Base-by-base conservation (phyloP, 2,329 filamentous ascomycete genomes). In the Pleomassaria siparia region DNA sequence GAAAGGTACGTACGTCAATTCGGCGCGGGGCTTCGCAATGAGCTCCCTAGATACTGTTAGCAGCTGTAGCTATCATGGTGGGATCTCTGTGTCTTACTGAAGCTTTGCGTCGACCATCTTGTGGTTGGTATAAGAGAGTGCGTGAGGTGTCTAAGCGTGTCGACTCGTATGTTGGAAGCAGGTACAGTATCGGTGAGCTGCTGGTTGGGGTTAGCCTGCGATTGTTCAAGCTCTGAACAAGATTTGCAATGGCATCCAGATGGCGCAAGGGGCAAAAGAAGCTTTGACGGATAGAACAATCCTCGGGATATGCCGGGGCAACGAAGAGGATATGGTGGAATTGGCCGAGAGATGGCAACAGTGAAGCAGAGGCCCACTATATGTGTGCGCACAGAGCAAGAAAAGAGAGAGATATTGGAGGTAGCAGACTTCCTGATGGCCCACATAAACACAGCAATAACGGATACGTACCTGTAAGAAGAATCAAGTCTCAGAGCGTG, bases 1-100 rank as follows among this genome's bases (percentile, higher is more conserved):
- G 20, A 53, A 46, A 48, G 51, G 47, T 49, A 81, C 87, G 62
- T 84, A 95, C 90, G 91, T 96, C 75, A 96, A 87, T 71, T 96
- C 91, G 66, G 81, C 84, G 74, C 90, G 89, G 58, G 89, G 86
- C 81, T 96, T 96, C 72, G 83, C 86, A 58, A 95, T 84, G 66
- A 96, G 84, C 74, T 96, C 91, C 75, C 90, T 95, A 70, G 36
- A 44, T n/a, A 21, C 29, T 53, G 57, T 70, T 56, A 71, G 67
- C 49, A 30, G 26, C 25, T 26, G 13, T 10, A 21, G 15, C 7
- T 9, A 9, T 22, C 4, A 20, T 32, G 20, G 3, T 8, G 20
- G 32, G 11, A 8, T 9, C 9, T 28, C 20, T 22, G 21, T 12
- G 24, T 56, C 72, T 48, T 60, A 75, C 73, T 74, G 71, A 32